phyloP scores from a whole-genome alignment of 192 early-diverging fungal genomes.

The Entomortierella lignicola region DNA sequence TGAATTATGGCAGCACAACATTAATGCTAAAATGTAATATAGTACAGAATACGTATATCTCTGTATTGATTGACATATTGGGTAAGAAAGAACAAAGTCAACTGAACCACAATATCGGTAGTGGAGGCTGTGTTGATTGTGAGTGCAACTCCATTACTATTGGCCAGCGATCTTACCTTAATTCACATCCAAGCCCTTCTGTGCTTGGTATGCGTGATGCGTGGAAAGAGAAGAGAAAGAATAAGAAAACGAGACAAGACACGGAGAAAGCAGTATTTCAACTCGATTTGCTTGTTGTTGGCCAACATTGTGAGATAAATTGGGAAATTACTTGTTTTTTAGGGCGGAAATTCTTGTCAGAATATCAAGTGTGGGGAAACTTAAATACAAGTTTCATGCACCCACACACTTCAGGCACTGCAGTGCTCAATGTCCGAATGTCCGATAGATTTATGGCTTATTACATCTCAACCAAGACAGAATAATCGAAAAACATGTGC shows the following conservation, averaged over 20 bases:
- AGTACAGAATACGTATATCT: too few species aligned
- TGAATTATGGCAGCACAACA: too few species aligned
- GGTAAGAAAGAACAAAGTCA: background rate
- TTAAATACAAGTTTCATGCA: too few species aligned
- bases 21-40: too few species aligned
- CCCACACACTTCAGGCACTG: too few species aligned
- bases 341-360: background rate
- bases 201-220: background rate
- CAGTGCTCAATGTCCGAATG: too few species aligned
- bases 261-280: constrained; percentile 27
- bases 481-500: too few species aligned
- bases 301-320: constrained; percentile 27
- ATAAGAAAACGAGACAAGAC: constrained; percentile 4
- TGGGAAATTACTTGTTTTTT: constrained; percentile 11
- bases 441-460: too few species aligned
- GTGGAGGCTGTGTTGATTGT: constrained; percentile 9
- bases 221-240: too few species aligned
- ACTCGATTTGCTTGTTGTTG: constrained; percentile 8
- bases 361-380: background rate
- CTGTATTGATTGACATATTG: too few species aligned
- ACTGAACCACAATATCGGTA: constrained; percentile 2
- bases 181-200: background rate
- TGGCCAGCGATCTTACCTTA: constrained; percentile 16
- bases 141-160: background rate
- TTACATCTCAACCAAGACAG: too few species aligned